A percentile compares a stretch with the other conserved stretches of the same genome.
Conservation (phyloP, 208 protist species). For the Acanthamoeba sp. region DNA sequence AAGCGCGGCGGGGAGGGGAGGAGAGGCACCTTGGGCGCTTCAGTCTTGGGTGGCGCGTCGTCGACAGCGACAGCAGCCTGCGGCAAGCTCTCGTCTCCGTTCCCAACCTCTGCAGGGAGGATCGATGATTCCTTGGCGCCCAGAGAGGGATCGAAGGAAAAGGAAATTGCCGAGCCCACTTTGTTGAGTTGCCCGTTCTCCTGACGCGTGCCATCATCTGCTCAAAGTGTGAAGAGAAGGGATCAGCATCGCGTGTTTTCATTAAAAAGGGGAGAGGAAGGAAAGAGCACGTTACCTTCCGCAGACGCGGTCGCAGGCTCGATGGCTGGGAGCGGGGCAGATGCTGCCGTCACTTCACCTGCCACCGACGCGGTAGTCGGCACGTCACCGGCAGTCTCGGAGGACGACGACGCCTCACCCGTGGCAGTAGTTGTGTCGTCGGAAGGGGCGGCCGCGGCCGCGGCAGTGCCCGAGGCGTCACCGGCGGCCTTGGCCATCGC, state of each 20-base stretch:
- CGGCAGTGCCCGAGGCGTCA: not conserved
- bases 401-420: not conserved
- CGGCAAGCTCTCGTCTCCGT: conserved; percentile 46
- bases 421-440: not conserved
- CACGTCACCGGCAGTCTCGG: too few species aligned
- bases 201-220: not conserved
- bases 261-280: too few species aligned
- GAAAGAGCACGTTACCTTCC: not conserved
- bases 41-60: conserved; percentile 24
- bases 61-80: conserved; percentile 11
- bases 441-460: not conserved
- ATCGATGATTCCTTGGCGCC: conserved; percentile 7
- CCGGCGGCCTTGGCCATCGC: too few species aligned
- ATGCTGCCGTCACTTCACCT: not conserved
- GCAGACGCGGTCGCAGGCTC: not conserved
- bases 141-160: not conserved
- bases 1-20: too few species aligned
- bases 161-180: not conserved
- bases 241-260: too few species aligned
- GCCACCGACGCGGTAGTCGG: not conserved
- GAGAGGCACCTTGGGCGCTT: conserved; percentile 3
- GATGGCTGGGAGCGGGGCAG: not conserved
- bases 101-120: conserved; percentile 37
- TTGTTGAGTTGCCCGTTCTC: not conserved
- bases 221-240: too few species aligned